phyloP scores from a whole-genome alignment of 306 rosid genomes.

The Arachis hypogaea region DNA sequence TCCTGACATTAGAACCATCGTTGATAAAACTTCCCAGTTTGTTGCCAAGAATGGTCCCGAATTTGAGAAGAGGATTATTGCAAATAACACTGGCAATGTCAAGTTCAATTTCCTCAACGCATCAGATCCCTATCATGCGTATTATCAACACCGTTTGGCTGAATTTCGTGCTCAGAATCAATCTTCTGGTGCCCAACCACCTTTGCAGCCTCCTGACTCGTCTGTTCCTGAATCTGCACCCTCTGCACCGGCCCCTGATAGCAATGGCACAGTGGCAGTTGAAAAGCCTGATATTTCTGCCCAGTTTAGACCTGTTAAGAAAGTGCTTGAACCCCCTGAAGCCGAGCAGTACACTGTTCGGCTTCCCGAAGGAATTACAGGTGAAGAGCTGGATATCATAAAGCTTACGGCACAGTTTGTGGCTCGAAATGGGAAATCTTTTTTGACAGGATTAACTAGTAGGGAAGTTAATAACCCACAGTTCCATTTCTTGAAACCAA shows the following conservation, averaged over 20 bases:
- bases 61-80: constrained; percentile 89
- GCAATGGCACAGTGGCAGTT: constrained; percentile 46
- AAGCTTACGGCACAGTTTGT: constrained; percentile 97
- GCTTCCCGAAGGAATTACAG: constrained; percentile 96
- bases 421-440: constrained; percentile 92
- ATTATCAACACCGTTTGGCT: constrained; percentile 84
- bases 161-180: constrained; percentile 84
- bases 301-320: constrained; percentile 67
- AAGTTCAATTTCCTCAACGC: constrained; percentile 79
- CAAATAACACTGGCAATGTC: constrained; percentile 72
- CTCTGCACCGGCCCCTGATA: constrained; percentile 50
- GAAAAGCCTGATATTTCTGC: constrained; percentile 69
- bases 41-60: constrained; percentile 92
- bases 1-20: constrained; percentile 83
- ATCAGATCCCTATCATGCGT: constrained; percentile 85
- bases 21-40: constrained; percentile 86
- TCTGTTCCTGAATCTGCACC: constrained; percentile 44
- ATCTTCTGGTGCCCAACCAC: constrained; percentile 55
- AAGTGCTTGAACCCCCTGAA: constrained; percentile 90
- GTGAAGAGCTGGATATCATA: constrained; percentile 92
- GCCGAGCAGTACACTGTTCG: constrained; percentile 89
- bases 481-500: constrained; percentile 94
- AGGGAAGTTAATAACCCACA: constrained; percentile 89
- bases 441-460: constrained; percentile 89
- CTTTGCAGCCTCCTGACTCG: constrained; percentile 52